Percentiles rank a stretch among this genome's conserved stretches.
phyloP scores from a whole-genome alignment of 2,329 filamentous ascomycete species.

The Phyllachora maydis region DNA sequence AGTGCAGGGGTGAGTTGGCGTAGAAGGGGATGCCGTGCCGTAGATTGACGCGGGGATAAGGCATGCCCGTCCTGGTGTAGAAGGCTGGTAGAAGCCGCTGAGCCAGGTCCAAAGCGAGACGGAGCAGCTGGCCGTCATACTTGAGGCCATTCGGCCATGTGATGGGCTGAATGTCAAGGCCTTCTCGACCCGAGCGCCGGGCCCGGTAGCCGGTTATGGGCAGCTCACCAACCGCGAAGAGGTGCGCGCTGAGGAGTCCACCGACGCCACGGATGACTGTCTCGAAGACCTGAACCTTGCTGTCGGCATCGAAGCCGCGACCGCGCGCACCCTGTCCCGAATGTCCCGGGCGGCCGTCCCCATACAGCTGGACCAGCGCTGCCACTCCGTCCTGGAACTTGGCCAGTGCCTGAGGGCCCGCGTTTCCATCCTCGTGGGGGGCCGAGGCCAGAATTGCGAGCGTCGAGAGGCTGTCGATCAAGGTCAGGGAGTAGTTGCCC shows the following conservation, averaged over 20 bases:
- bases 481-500: constrained; percentile 88
- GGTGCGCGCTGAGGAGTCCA: constrained; percentile 75
- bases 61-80: constrained; percentile 74
- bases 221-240: constrained; percentile 80
- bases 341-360: constrained; percentile 54
- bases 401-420: constrained; percentile 38
- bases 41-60: constrained; percentile 86
- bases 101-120: constrained; percentile 73
- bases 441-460: constrained; percentile 78
- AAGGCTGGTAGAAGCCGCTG: constrained; percentile 79
- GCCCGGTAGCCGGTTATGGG: constrained; percentile 66
- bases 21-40: constrained; percentile 86
- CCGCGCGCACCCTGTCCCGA: constrained; percentile 51
- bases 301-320: constrained; percentile 81
- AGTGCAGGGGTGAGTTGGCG: constrained; percentile 60
- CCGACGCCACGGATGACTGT: constrained; percentile 89
- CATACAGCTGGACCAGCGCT: constrained; percentile 62
- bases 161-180: constrained; percentile 31
- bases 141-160: constrained; percentile 56
- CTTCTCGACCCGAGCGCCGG: constrained; percentile 15
- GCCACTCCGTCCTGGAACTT: constrained; percentile 68
- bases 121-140: constrained; percentile 77
- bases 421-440: constrained; percentile 29
- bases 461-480: constrained; percentile 89
- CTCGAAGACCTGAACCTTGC: constrained; percentile 97